Evolutionary conservation across 306 rosid genomes (phyloP), one percentile per base, ranked within the genome.

Genomic region (Quercus parvula): DNA sequence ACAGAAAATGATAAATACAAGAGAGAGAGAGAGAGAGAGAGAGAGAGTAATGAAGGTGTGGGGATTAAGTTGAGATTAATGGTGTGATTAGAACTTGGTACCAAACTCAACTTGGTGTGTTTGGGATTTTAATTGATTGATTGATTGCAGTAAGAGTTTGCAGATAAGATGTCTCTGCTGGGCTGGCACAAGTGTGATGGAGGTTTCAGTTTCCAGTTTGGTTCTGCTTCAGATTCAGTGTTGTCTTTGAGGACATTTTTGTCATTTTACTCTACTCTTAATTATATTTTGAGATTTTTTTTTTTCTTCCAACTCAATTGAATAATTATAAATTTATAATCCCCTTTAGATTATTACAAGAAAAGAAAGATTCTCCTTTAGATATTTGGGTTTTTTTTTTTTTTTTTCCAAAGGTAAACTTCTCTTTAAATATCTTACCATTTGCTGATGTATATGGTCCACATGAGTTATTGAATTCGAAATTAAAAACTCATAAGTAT

Each of bases 91-190:
- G 71, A 86, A 88, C 91, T 63, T 14, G 73, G 56, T 56, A 86
- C 86, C 89, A 79, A 56, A 61, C 81, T 78, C 83, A 83, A 83
- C 75, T 19, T 68, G 22, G 20, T 41, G 46, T 46, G 54, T 46
- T 46, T 46, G 4, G 4, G 11, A 41, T 7, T 8, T 49, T 49
- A 13, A 3, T 49, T 64, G 70, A 24, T 38, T 31, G 54, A 5
- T 52, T 46, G 74, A 18, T 27, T 71, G 68, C 58, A 28, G 22
- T 31, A 30, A 19, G 51, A 28, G 31, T 56, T 67, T 22, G 81
- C 78, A 81, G 91, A 83, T 87, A 81, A 80, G 78, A 83, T 75
- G 88, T 84, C 86, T 77, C 75, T 79, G 81, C 75, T 79, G 81
- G 14, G 17, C 82, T 80, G 85, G 86, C 88, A 54, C 14, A 81